Evolutionary conservation across 1,284 basidiomycete genomes (phyloP), one percentile per base, ranked within the genome.

Genomic region (Trametes versicolor): DNA sequence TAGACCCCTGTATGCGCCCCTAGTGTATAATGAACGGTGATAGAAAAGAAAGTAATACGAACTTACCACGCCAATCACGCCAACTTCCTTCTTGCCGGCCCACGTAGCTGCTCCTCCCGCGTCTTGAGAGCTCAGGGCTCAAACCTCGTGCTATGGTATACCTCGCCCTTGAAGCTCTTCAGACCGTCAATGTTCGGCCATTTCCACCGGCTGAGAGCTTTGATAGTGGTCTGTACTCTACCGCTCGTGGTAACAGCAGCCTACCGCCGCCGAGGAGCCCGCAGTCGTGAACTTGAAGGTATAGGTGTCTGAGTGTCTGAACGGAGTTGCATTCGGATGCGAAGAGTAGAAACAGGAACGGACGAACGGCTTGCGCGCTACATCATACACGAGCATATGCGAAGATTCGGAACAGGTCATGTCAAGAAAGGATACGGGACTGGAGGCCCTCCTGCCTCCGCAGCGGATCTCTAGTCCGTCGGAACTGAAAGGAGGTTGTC

Each of bases 171-270:
- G 72, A 87, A 90, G 3, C 73, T 74, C 8, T 83, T 73, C 37
- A 90, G 71, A 0, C 87, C 87, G 9, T 79, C 72, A 32, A 89
- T 86, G 60, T 85, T 80, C 2, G 88, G 88, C 87, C 87, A 89
- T 27, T 79, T 77, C 86, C 85, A 87, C 7, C 85, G 75, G 52
- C 81, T 84, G 37, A 89, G 73, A 8, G 71, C 70, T 1, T 87
- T 87, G n/a, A 83, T 74, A 9, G 81, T 82, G 2, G 81, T 82
- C 59, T n/a, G n/a, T n/a, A n/a, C n/a, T n/a, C n/a, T n/a, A n/a
- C n/a, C n/a, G n/a, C n/a, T n/a, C n/a, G n/a, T n/a, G n/a, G n/a
- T n/a, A n/a, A n/a, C n/a, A n/a, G n/a, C n/a, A n/a, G n/a, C n/a
- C n/a, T n/a, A n/a, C n/a, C n/a, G n/a, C n/a, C n/a, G n/a, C n/a